phyloP scores from a whole-genome alignment of 305 asterid species.

The Rubia balearica region DNA sequence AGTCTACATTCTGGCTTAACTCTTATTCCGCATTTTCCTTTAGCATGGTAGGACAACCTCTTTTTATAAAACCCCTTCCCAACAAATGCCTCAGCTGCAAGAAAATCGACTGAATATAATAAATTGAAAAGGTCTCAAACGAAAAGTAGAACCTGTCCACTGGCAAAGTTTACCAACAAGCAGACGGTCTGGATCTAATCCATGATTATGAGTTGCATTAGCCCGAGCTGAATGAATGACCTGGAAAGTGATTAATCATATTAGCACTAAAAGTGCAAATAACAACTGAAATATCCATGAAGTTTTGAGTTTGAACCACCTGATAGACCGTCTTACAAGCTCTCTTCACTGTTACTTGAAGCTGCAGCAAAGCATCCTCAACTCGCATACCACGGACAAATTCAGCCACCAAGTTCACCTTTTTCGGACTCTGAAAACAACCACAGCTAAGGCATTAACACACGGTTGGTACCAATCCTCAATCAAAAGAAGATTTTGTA shows the following conservation, averaged over 20 bases:
- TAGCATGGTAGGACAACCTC: slow-evolving; percentile 62
- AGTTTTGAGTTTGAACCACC: slow-evolving; percentile 31
- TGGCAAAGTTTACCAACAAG: slow-evolving; percentile 58
- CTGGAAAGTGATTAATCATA: slow-evolving; percentile 29
- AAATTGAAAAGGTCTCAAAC: not conserved
- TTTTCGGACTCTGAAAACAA: slow-evolving; percentile 75
- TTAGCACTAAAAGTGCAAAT: not conserved
- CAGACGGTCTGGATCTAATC: slow-evolving; percentile 76
- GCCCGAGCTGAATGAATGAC: slow-evolving; percentile 97
- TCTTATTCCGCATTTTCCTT: slow-evolving; percentile 54
- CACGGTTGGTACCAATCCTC: not conserved
- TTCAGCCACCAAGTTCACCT: slow-evolving; percentile 85
- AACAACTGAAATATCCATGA: not conserved
- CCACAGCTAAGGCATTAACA: not conserved
- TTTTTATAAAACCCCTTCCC: slow-evolving; percentile 76
- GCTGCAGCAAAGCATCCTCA: slow-evolving; percentile 90
- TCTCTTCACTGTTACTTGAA: slow-evolving; percentile 84
- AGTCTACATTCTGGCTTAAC: slow-evolving; percentile 73
- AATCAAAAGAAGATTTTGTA: not conserved
- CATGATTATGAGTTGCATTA: slow-evolving; percentile 81
- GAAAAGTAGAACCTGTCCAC: not conserved
- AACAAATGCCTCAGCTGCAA: slow-evolving; percentile 87
- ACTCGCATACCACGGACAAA: slow-evolving; percentile 96
- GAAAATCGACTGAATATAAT: not conserved
- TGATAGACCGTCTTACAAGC: slow-evolving; percentile 91